Base-by-base conservation (phyloP, 345 rosid species). In the Combretum micranthum region DNA sequence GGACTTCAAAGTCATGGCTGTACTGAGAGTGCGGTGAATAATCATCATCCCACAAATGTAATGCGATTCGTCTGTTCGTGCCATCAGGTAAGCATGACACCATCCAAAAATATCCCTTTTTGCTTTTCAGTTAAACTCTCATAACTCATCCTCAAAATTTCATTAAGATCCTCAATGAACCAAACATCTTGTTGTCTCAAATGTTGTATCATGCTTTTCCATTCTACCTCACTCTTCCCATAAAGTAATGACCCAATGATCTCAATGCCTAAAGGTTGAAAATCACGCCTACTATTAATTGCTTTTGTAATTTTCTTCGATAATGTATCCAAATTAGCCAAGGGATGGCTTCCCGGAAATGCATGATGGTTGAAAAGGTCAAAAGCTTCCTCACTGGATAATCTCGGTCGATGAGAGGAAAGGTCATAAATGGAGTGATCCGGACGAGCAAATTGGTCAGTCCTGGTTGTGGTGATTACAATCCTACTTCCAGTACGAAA, bases 231-330 rank as follows among this genome's bases (percentile, higher is more conserved):
- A 2, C 32, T 0, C 42, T 46, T 56, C 11, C 39, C 49, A 2
- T 26, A 20, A 1, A 72, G 45, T 8, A 5, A 55, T 0, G 63
- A 59, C 2, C 69, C 72, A 13, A 59, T 15, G 13, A 55, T 63
- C 20, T 55, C 11, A 3, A 72, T 44, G 5, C 65, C 62, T 12
- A 66, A 59, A 11, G 76, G 69, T 59, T 62, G 57, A 13, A 60
- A 51, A 17, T 62, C 21, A 10, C 46, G 13, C 12, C 18, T 8
- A 0, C 4, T 15, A 13, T 67, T 19, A 11, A 68, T 22, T n/a
- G n/a, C n/a, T n/a, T n/a, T n/a, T n/a, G n/a, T n/a, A n/a, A n/a
- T n/a, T 1, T 47, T 44, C 11, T 21, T 15, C 3, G 69, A 53
- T 13, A 64, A 26, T 26, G 8, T 4, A 15, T 0, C 1, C 50